phyloP scores from a whole-genome alignment of 2,329 filamentous ascomycete species.

The Claviceps sp. region DNA sequence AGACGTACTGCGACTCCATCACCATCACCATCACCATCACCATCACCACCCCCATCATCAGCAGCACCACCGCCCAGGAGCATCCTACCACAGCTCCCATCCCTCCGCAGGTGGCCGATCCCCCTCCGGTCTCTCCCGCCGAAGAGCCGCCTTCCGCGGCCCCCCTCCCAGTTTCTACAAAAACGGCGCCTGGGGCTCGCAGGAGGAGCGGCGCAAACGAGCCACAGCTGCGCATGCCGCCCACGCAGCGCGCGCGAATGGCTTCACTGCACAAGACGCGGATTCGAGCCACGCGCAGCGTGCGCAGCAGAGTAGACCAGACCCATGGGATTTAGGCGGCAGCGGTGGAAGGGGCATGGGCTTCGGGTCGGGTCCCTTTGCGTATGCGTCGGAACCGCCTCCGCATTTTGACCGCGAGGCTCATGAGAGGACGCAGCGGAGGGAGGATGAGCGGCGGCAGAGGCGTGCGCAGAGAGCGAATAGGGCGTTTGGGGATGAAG shows the following conservation, averaged over 20 bases:
- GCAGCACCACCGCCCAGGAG: conserved; percentile 20
- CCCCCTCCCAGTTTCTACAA: conserved; percentile 85
- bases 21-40: conserved; percentile 19
- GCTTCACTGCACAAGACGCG: not conserved
- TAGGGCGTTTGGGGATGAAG: conserved; percentile 25
- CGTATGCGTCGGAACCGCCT: conserved; percentile 28
- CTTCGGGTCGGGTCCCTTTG: conserved; percentile 40
- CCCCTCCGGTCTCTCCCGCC: conserved; percentile 65
- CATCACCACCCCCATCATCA: conserved; percentile 17
- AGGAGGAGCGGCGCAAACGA: conserved; percentile 43
- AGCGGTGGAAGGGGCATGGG: conserved; percentile 36
- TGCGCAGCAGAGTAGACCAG: too few species aligned
- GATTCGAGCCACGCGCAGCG: not conserved
- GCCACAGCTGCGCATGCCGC: conserved; percentile 27
- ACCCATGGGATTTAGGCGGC: too few species aligned
- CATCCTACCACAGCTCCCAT: conserved; percentile 42
- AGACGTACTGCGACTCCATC: conserved; percentile 37
- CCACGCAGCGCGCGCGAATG: not conserved
- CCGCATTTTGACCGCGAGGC: conserved; percentile 66
- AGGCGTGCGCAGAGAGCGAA: conserved; percentile 12
- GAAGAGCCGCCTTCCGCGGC: conserved; percentile 64
- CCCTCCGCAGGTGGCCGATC: conserved; percentile 59
- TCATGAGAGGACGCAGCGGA: conserved; percentile 62
- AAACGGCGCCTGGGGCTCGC: conserved; percentile 62
- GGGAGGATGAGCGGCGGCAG: conserved; percentile 39